Evolutionary conservation across 2,329 filamentous ascomycete genomes (phyloP).

Genomic region (Sarocladium brachiariae): DNA sequence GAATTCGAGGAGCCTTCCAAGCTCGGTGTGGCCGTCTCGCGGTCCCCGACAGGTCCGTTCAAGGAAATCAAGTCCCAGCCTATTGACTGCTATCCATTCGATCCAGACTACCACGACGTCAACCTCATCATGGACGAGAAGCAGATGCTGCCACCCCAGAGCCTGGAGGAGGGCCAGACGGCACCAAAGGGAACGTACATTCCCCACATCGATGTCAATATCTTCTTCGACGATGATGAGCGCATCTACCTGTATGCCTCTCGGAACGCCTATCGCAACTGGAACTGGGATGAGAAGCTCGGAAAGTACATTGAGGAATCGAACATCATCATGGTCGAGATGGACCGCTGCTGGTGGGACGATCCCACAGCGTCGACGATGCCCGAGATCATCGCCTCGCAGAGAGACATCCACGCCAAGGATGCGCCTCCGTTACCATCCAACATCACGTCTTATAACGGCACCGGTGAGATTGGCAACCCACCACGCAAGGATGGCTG

Average conservation of each 20-base stretch:
- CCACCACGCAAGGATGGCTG: slow-evolving; percentile 29
- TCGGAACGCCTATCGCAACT: slow-evolving; percentile 29
- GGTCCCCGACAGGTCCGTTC: slow-evolving; percentile 27
- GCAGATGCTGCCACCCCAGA: slow-evolving; percentile 26
- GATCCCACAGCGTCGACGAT: slow-evolving; percentile 26
- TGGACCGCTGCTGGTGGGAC: slow-evolving; percentile 28
- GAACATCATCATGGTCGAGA: slow-evolving; percentile 29
- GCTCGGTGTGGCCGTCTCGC: slow-evolving; percentile 27
- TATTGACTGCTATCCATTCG: slow-evolving; percentile 28
- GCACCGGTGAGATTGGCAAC: slow-evolving; percentile 25
- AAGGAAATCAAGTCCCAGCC: slow-evolving; percentile 24
- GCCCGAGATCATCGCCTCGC: slow-evolving; percentile 24
- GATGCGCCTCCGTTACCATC: slow-evolving; percentile 19
- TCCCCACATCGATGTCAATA: slow-evolving; percentile 37
- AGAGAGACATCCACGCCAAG: slow-evolving; percentile 21
- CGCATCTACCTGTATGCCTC: slow-evolving; percentile 28
- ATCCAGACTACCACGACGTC: slow-evolving; percentile 27
- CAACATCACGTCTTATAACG: slow-evolving; percentile 28
- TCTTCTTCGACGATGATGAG: slow-evolving; percentile 33
- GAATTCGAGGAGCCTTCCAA: slow-evolving; percentile 29
- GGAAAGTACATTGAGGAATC: slow-evolving; percentile 31
- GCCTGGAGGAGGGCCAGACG: slow-evolving; percentile 17
- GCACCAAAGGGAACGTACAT: slow-evolving; percentile 29
- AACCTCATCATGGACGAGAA: slow-evolving; percentile 30
- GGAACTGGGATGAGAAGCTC: slow-evolving; percentile 27